Conservation (phyloP, 1,284 basidiomycete species). For the Moesziomyces globuligerus region DNA sequence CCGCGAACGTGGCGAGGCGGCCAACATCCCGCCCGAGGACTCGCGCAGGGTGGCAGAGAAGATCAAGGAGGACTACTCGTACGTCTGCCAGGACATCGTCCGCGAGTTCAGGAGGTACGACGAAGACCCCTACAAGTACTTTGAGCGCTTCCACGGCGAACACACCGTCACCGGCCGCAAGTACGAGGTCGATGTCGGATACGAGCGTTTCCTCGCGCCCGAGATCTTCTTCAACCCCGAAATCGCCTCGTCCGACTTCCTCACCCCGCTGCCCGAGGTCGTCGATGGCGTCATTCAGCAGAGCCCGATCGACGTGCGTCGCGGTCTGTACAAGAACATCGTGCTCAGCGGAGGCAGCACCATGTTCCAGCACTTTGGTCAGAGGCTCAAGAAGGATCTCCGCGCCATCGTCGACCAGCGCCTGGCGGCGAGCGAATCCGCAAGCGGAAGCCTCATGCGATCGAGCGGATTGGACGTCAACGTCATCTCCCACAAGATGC, state of each 20-base stretch:
- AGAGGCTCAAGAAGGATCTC: constrained; percentile 92
- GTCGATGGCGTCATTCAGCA: constrained; percentile 96
- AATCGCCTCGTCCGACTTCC: constrained; percentile 96
- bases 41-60: constrained; percentile 89
- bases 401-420: constrained; percentile 92
- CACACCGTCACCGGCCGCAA: constrained; percentile 91
- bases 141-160: constrained; percentile 92
- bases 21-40: constrained; percentile 92
- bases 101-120: constrained; percentile 99
- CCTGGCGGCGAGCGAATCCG: constrained; percentile 79
- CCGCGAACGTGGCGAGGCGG: constrained; percentile 92
- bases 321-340: constrained; percentile 97
- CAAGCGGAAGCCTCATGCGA: constrained; percentile 80
- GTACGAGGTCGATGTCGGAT: constrained; percentile 92
- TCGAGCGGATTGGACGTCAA: constrained; percentile 69
- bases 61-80: constrained; percentile 97
- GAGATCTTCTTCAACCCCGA: constrained; percentile 99
- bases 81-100: constrained; percentile 99
- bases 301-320: constrained; percentile 92
- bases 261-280: constrained; percentile 94
- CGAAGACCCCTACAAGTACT: constrained; percentile 93
- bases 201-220: constrained; percentile 97
- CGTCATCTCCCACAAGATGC: constrained; percentile 97
- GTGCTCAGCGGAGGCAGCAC: constrained; percentile 94
- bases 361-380: constrained; percentile 97